Evolutionary conservation across 768 basidiomycete genomes (phyloP), one percentile per base, ranked within the genome.

Genomic region (Clitopilus hobsonii): DNA sequence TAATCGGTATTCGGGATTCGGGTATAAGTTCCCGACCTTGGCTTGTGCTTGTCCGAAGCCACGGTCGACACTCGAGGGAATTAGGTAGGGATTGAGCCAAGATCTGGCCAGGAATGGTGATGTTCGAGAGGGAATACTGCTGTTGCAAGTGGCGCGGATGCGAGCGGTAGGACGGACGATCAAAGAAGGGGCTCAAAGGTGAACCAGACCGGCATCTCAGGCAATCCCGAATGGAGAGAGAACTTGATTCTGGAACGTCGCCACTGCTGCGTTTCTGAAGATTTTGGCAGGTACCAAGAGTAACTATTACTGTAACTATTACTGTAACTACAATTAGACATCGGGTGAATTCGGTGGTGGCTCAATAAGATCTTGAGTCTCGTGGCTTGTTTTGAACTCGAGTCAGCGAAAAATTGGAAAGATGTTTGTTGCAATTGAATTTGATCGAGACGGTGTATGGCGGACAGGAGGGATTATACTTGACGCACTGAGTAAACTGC

Each of bases 311-410:
- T n/a, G n/a, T n/a, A n/a, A n/a, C n/a, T n/a, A n/a, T n/a, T n/a
- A n/a, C n/a, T n/a, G n/a, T n/a, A 36, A 36, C n/a, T 36, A 14
- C 13, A 49, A 53, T 56, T 22, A 28, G 48, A 56, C 56, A 54
- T 70, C 71, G 72, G 72, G 67, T 65, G 64, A 68, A 74, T 65
- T 73, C 71, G 72, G 72, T 69, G n/a, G n/a, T n/a, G n/a, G n/a
- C n/a, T n/a, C n/a, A n/a, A n/a, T n/a, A n/a, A n/a, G n/a, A n/a
- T n/a, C n/a, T 65, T 57, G 60, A 48, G 55, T 53, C 56, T 58
- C 23, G 32, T 14, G 32, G 32, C 32, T 36, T 36, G n/a, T 58
- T 27, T 51, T 45, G 53, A 45, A n/a, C 13, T 36, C 20, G 38
- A 45, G 24, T 53, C 52, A 45, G 41, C 11, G 18, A 45, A n/a